Conservation (phyloP, 2,329 filamentous ascomycete species). For the Pseudonectria buxi region DNA sequence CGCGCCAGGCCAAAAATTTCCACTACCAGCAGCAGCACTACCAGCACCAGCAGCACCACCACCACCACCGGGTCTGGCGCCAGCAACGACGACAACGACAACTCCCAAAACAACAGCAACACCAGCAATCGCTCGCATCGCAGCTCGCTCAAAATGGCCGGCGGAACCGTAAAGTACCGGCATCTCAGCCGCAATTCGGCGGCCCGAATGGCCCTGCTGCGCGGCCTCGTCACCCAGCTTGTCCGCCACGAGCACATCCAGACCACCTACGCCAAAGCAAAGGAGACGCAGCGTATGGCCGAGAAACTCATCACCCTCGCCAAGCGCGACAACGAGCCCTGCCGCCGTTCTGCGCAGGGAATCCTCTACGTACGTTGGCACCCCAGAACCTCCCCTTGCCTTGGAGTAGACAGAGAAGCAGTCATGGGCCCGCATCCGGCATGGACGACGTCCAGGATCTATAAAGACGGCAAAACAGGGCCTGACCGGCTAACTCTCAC, state of each 20-base stretch:
- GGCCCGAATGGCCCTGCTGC: conserved; percentile 85
- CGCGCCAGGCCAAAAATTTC: conserved; percentile 27
- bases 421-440: background rate
- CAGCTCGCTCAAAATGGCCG: conserved; percentile 58
- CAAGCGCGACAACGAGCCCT: conserved; percentile 86
- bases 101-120: background rate
- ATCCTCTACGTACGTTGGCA: conserved; percentile 71
- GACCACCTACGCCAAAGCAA: conserved; percentile 94
- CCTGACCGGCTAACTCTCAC: background rate
- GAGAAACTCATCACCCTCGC: conserved; percentile 92
- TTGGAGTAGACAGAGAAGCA: background rate
- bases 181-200: conserved; percentile 79
- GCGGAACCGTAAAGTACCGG: conserved; percentile 79
- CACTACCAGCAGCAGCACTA: conserved; percentile 19
- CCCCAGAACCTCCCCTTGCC: conserved; percentile 3
- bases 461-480: conserved; percentile 2
- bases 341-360: conserved; percentile 63
- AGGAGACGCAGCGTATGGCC: conserved; percentile 88
- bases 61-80: conserved; percentile 1
- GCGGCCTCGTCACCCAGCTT: conserved; percentile 92
- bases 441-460: no score
- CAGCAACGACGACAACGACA: background rate
- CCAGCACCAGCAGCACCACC: conserved; percentile 5
- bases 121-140: background rate
- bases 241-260: conserved; percentile 89